These are phyloP conservation scores for Neonectria hederae DNA, from an alignment of 2,329 filamentous ascomycete species.

Conservation along the genomic window DNA sequence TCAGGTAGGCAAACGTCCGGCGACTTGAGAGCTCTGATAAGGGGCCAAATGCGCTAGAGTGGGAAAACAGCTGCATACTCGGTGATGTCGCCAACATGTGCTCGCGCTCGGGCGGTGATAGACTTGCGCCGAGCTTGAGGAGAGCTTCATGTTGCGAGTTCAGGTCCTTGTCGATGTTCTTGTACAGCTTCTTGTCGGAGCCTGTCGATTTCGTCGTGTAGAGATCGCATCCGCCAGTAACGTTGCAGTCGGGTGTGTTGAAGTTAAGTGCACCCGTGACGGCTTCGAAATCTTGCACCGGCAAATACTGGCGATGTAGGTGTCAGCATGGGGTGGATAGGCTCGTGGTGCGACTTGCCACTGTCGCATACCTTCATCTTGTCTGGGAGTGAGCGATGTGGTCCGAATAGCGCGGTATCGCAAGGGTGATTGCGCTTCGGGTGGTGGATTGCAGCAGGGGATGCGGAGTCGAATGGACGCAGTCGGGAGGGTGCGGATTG, in stretches of 20 bases:
- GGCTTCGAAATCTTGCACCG: constrained; percentile 88
- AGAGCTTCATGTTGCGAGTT: constrained; percentile 92
- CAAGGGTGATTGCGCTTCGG: constrained; percentile 18
- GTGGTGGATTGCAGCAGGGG: constrained; percentile 18
- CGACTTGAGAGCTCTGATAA: constrained; percentile 89
- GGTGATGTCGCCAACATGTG: constrained; percentile 75
- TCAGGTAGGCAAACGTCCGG: constrained; percentile 93
- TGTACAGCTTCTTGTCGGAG: constrained; percentile 96
- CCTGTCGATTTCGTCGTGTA: constrained; percentile 98
- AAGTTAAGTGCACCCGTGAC: constrained; percentile 95
- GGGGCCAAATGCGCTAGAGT: constrained; percentile 90
- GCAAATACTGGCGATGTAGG: constrained; percentile 75
- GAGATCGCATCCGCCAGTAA: constrained; percentile 92
- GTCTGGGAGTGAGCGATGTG: constrained; percentile 18
- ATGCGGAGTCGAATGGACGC: constrained; percentile 29
- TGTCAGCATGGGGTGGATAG: constrained; percentile 31
- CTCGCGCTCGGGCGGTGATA: constrained; percentile 83
- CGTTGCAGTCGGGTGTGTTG: constrained; percentile 90
- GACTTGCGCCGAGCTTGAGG: constrained; percentile 83
- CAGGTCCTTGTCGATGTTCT: constrained; percentile 90
- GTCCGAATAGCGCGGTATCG: constrained; percentile 8
- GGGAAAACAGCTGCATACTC: constrained; percentile 68
- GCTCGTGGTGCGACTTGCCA: background rate
- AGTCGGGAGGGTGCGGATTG: constrained; percentile 38
- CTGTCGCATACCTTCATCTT: constrained; percentile 52